These are phyloP conservation scores for Citeromyces hawaiiensis DNA, from an alignment of 1,139 yeast genomes.

Conservation along the genomic window DNA sequence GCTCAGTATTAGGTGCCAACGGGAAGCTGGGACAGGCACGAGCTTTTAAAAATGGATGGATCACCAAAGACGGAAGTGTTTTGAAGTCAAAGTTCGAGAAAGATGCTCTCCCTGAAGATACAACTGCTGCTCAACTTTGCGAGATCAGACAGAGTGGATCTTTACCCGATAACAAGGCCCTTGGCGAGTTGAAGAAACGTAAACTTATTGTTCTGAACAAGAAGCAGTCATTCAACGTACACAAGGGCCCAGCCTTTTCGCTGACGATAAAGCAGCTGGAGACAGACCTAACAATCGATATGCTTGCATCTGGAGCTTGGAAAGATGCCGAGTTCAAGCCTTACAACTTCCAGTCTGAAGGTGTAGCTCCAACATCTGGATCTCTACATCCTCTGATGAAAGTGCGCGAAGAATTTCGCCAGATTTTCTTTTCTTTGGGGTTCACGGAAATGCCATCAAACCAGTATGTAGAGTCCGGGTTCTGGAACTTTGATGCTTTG, in stretches of 20 bases:
- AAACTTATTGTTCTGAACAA: slow-evolving; percentile 68
- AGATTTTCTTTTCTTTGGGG: slow-evolving; percentile 94
- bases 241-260: slow-evolving; percentile 77
- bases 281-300: slow-evolving; percentile 89
- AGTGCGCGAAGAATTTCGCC: slow-evolving; percentile 95
- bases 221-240: slow-evolving; percentile 59
- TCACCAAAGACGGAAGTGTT: slow-evolving; percentile 71
- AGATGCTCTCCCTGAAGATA: slow-evolving; percentile 40
- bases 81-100: slow-evolving; percentile 40
- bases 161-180: slow-evolving; percentile 46
- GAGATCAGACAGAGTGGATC: slow-evolving; percentile 42
- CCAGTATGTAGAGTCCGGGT: slow-evolving; percentile 94
- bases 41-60: slow-evolving; percentile 98
- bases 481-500: slow-evolving; percentile 97
- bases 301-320: slow-evolving; percentile 78
- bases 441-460: slow-evolving; percentile 98
- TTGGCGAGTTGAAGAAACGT: slow-evolving; percentile 85
- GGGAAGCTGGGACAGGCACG: slow-evolving; percentile 94
- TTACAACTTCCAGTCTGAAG: slow-evolving; percentile 92
- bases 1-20: slow-evolving; percentile 59
- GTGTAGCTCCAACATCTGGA: slow-evolving; percentile 76
- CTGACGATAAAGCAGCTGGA: slow-evolving; percentile 69
- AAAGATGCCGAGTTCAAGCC: slow-evolving; percentile 79
- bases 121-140: slow-evolving; percentile 51
- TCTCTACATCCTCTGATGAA: slow-evolving; percentile 94